Evolutionary conservation across 352 stramenopile species (phyloP), one percentile per base, ranked within the genome.

Genomic region (Phytophthora brassicae): DNA sequence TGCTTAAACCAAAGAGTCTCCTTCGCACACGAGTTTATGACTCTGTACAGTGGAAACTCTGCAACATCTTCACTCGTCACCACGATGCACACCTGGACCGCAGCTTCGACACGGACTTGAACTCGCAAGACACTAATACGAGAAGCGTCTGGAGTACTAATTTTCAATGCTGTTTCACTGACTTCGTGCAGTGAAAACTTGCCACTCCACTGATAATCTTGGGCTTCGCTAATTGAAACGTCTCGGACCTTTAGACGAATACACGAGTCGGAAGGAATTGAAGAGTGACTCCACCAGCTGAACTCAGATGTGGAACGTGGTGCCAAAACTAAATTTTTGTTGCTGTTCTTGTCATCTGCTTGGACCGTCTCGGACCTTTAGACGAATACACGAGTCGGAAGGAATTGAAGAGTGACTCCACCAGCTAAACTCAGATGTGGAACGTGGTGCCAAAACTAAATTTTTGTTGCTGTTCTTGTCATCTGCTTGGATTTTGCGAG

Each of bases 1-100:
- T 96, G 88, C 50, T 92, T 87, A 49, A 95, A 90, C 56, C 88
- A 81, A 23, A 96, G 81, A 14, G 81, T 79, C 41, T 92, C 86
- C 19, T 64, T 64, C 2, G 61, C 62, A 6, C 78, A 89, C 12
- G 78, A 90, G 47, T 96, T 96, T 23, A 94, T 78, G 24, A 95
- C 79, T 4, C 84, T 77, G 33, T 95, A 95, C 22, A 95, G 54
- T 3, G 86, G 86, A 41, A 79, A 89, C 17, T 69, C 60, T 2
- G 72, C 79, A 20, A 39, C 42, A 47, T 96, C 80, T 61, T 95
- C 86, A 35, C 68, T 84, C 7, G 74, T 90, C 7, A 96, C 51
- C 6, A 96, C 66, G 14, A 94, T 55, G 43, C 83, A 94, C 8
- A 90, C 82, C 33, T 87, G 84, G 5, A 93, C 77, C 0, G 75